phyloP scores from a whole-genome alignment of 1,139 yeast species.

The Meyerozyma guilliermondii region DNA sequence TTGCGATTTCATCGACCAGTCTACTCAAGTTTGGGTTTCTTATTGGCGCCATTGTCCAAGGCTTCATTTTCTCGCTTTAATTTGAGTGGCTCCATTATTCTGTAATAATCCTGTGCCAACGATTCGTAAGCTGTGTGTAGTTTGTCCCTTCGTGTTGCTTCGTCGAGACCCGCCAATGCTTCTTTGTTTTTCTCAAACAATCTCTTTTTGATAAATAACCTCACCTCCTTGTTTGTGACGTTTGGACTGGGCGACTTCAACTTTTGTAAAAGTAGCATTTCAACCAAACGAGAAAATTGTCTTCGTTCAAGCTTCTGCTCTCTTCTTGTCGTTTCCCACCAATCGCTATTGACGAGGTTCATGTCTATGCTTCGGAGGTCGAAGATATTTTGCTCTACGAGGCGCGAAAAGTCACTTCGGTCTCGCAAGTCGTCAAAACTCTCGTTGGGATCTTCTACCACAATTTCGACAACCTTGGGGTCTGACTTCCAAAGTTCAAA shows the following conservation, averaged over 20 bases:
- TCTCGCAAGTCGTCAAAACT: constrained; percentile 89
- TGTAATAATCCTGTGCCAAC: constrained; percentile 62
- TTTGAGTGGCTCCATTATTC: constrained; percentile 42
- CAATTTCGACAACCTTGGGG: constrained; percentile 58
- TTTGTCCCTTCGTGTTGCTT: constrained; percentile 57
- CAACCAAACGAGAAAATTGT: constrained; percentile 73
- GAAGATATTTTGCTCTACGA: constrained; percentile 20
- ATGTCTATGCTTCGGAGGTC: constrained; percentile 20
- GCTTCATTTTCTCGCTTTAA: constrained; percentile 15
- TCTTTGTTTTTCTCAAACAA: constrained; percentile 75
- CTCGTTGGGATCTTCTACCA: constrained; percentile 95
- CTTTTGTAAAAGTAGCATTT: constrained; percentile 61
- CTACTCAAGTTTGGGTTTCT: constrained; percentile 5
- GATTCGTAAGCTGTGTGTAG: constrained; percentile 71
- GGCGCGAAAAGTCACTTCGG: constrained; percentile 63
- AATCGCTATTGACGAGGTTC: constrained; percentile 24
- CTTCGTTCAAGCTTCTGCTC: constrained; percentile 65
- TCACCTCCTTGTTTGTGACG: constrained; percentile 33
- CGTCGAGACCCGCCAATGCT: constrained; percentile 63
- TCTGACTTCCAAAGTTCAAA: constrained; percentile 53
- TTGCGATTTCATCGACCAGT: background rate
- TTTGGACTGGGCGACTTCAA: constrained; percentile 14
- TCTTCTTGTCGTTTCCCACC: constrained; percentile 37
- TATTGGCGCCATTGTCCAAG: constrained; percentile 4
- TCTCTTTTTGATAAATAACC: constrained; percentile 66